Evolutionary conservation across 78 protist species (phyloP).

Genomic region (Dictyostelium purpureum): DNA sequence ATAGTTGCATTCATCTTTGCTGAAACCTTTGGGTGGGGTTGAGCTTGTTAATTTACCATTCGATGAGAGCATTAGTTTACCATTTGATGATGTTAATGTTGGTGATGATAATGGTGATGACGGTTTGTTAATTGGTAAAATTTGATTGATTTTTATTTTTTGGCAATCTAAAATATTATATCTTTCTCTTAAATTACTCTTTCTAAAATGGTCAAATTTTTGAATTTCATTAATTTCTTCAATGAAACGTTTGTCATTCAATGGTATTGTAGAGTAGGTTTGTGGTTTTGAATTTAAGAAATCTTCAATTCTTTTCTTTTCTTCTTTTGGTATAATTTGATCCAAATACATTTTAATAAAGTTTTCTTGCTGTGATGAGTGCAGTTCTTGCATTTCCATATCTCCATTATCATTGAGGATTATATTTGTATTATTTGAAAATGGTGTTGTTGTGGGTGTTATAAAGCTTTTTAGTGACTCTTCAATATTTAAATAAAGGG

Average conservation of each 20-base stretch:
- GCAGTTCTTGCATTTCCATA: too few species aligned
- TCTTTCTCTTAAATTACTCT: not conserved
- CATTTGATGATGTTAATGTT: not conserved
- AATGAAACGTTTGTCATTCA: conserved; percentile 9
- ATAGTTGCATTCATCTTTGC: not conserved
- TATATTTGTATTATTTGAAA: too few species aligned
- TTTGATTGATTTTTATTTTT: too few species aligned
- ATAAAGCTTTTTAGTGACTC: not conserved
- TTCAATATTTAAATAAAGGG: not conserved
- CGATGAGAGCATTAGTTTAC: not conserved
- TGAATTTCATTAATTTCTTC: not conserved
- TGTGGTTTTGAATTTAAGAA: not conserved
- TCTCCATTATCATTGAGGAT: too few species aligned
- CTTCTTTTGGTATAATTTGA: not conserved
- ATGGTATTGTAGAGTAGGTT: not conserved
- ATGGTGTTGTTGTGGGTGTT: not conserved
- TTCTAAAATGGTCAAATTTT: conserved; percentile 4
- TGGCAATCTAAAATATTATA: too few species aligned
- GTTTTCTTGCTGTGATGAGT: not conserved
- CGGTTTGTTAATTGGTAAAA: too few species aligned
- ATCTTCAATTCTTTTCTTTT: not conserved
- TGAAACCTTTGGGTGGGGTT: not conserved
- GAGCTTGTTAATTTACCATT: not conserved
- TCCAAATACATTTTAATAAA: not conserved
- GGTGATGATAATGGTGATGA: not conserved